Conservation (phyloP, 345 rosid genomes). For the Acer negundo region DNA sequence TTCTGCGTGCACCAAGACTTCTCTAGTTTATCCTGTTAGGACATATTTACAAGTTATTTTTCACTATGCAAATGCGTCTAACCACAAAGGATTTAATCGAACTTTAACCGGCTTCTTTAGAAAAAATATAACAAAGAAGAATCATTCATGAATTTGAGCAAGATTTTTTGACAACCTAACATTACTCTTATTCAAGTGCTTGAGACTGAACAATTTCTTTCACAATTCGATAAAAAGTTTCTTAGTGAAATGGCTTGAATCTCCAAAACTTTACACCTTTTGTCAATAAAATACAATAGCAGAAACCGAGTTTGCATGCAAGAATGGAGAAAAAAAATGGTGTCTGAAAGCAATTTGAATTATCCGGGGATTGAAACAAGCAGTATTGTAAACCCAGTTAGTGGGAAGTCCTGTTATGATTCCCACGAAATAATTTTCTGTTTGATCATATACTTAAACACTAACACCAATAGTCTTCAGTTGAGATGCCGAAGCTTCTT, state of each 20-base stretch:
- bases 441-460: no score
- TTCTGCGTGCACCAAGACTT: no score
- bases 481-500: slow-evolving; percentile 25
- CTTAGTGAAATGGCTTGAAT: neutral
- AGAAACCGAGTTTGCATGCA: neutral
- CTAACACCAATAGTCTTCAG: neutral
- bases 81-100: no score
- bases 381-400: no score
- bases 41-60: no score
- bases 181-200: neutral
- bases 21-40: no score
- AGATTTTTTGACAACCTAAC: no score
- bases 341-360: neutral
- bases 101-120: no score
- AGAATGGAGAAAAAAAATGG: neutral
- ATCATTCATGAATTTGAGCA: no score
- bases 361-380: neutral
- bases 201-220: neutral
- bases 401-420: neutral
- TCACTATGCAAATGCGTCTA: no score
- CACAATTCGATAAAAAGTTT: neutral
- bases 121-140: neutral
- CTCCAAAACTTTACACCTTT: neutral
- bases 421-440: neutral
- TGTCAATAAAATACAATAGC: neutral